Evolutionary conservation across 257 asterid genomes (phyloP), one percentile per base, ranked within the genome.

Genomic region (Nicotiana noctiflora): DNA sequence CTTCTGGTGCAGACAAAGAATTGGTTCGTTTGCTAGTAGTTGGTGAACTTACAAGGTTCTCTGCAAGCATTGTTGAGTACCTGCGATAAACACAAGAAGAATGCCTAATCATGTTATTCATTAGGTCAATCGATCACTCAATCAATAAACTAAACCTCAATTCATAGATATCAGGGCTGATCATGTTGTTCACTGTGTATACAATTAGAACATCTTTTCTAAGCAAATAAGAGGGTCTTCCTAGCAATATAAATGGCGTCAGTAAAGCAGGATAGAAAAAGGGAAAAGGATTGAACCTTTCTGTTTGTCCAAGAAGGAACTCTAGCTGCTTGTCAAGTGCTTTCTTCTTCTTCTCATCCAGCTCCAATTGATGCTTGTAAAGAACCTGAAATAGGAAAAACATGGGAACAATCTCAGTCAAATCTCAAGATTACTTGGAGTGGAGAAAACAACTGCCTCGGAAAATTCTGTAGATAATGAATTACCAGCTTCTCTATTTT

Each of bases 231-330:
- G 61, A 23, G 21, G 59, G 77, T 21, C 57, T 74, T 74, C 6
- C 25, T 44, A 74, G 40, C 78, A 74, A 25, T 74, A 49, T 9
- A 49, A 74, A 74, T 2, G 19, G 25, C 23, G 15, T 74, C 78
- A 23, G 61, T 10, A 9, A 74, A 74, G 51, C 23, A 74, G 61
- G 61, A 49, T 23, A 15, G 78, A 4, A 23, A 4, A 23, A 13
- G 13, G 2, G 21, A 4, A 49, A 37, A 5, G 19, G 46, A 64
- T 19, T 64, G 37, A 79, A 96, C 99, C 99, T 92, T 88, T 96
- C 99, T 64, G 99, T 96, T 91, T 94, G 99, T 82, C 99, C 99
- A 14, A 96, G 92, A 83, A 94, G 99, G 86, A 96, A 96, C 88
- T 96, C 97, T 76, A 94, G 98, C 83, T 94, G 98, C 82, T 91